These are phyloP conservation scores for Saccharomycopsis capsularis DNA, from an alignment of 805 yeast species.

Conservation along the genomic window DNA sequence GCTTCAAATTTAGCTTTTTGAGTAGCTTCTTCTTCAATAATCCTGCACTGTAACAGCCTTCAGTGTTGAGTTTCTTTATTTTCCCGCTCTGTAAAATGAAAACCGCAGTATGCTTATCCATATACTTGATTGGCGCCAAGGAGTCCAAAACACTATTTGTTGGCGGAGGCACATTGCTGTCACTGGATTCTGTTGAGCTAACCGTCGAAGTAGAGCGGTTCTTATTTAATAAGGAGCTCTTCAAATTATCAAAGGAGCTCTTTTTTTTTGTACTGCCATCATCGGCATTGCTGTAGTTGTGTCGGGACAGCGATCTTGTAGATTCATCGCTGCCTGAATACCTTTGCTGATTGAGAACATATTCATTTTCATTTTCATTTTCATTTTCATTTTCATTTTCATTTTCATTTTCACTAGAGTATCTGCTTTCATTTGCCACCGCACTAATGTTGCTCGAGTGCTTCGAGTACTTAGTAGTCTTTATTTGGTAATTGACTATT, in stretches of 20 bases:
- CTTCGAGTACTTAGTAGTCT: slow-evolving; percentile 1
- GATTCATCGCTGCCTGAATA: not conserved
- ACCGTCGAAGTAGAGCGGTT: slow-evolving; percentile 16
- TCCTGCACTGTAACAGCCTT: slow-evolving; percentile 75
- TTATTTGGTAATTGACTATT: not conserved
- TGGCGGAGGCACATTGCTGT: not conserved
- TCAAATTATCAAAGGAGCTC: not conserved
- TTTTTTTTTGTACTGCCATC: not conserved
- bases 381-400: slow-evolving; percentile 3
- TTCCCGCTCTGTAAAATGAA: slow-evolving; percentile 74
- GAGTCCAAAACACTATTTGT: slow-evolving; percentile 7
- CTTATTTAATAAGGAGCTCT: not conserved
- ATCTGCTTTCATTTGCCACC: not conserved
- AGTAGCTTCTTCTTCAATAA: slow-evolving; percentile 66
- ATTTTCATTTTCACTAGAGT: slow-evolving; percentile 6
- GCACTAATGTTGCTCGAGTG: not conserved
- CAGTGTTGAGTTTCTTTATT: slow-evolving; percentile 57
- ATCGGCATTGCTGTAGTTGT: not conserved
- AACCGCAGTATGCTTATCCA: slow-evolving; percentile 39
- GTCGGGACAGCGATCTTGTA: not conserved
- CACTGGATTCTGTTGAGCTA: slow-evolving; percentile 12
- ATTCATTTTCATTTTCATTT: not conserved
- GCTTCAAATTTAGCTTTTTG: slow-evolving; percentile 45
- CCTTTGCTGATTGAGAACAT: not conserved
- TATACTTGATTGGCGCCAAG: slow-evolving; percentile 16